These are phyloP conservation scores for Amanita rubescens DNA, from an alignment of 768 basidiomycete genomes.

Conservation along the genomic window DNA sequence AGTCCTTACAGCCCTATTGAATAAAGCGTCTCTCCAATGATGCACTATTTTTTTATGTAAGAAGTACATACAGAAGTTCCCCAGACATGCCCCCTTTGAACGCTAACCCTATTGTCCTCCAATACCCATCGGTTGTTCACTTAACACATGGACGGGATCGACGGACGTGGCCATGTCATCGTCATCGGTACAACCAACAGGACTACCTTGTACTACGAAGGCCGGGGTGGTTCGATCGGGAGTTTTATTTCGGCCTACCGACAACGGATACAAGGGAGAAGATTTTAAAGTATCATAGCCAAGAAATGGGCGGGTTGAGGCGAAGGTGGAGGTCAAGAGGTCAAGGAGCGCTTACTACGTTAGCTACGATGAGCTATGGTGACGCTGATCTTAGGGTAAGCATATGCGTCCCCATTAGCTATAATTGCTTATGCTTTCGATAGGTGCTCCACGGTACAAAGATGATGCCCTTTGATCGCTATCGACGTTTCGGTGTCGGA, in stretches of 20 bases:
- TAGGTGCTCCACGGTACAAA: constrained; percentile 88
- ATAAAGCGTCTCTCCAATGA: no score
- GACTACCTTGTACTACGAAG: constrained; percentile 88
- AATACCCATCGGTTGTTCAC: no score
- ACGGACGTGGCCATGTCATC: constrained; percentile 93
- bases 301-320: constrained; percentile 84
- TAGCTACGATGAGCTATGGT: constrained; percentile 90
- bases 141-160: constrained; percentile 99
- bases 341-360: constrained; percentile 55
- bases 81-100: no score
- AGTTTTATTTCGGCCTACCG: constrained; percentile 96
- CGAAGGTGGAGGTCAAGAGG: constrained; percentile 24
- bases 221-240: constrained; percentile 93
- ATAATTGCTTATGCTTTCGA: constrained; percentile 6
- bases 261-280: constrained; percentile 76
- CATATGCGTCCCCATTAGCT: not conserved
- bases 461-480: constrained; percentile 91
- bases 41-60: no score
- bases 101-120: no score
- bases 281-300: constrained; percentile 88
- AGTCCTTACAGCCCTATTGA: no score
- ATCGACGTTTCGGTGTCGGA: no score
- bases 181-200: constrained; percentile 98
- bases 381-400: constrained; percentile 92
- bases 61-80: no score